These are phyloP conservation scores for Penicillium griseofulvum DNA, from an alignment of 2,329 filamentous ascomycete genomes.

Conservation along the genomic window DNA sequence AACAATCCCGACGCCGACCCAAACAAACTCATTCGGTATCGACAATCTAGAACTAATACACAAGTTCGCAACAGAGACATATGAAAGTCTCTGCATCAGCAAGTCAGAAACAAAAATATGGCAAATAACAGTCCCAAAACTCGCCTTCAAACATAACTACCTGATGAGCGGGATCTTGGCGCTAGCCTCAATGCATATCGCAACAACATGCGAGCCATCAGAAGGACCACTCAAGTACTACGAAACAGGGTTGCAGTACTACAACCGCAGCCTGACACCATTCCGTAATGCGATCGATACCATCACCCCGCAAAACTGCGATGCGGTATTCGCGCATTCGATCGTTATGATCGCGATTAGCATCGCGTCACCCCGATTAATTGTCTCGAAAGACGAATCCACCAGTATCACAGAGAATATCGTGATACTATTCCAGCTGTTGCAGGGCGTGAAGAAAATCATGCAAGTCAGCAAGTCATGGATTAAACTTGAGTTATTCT, in stretches of 20 bases:
- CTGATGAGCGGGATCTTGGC: constrained; percentile 39
- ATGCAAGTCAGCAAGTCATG: constrained; percentile 22
- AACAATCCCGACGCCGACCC: not conserved
- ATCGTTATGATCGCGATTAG: constrained; percentile 28
- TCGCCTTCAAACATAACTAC: constrained; percentile 35
- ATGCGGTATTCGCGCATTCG: constrained; percentile 30
- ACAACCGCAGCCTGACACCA: constrained; percentile 25
- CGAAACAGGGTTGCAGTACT: constrained; percentile 27
- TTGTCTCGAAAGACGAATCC: constrained; percentile 7
- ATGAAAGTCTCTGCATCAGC: constrained; percentile 36
- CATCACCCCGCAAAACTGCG: constrained; percentile 28
- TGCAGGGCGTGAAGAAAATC: constrained; percentile 31
- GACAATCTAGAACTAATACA: constrained; percentile 51
- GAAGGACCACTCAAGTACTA: constrained; percentile 20
- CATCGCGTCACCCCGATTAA: constrained; percentile 26
- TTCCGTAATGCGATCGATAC: constrained; percentile 29
- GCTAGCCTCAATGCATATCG: constrained; percentile 37
- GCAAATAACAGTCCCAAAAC: constrained; percentile 35
- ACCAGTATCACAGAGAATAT: constrained; percentile 27
- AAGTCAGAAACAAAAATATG: constrained; percentile 28
- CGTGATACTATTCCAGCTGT: constrained; percentile 26
- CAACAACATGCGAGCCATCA: constrained; percentile 20
- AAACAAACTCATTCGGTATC: constrained; percentile 9
- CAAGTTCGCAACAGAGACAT: constrained; percentile 48
- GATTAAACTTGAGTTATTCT: constrained; percentile 54